These are phyloP conservation scores for Ascochyta fabae DNA, from an alignment of 2,329 filamentous ascomycete genomes.

Conservation along the genomic window DNA sequence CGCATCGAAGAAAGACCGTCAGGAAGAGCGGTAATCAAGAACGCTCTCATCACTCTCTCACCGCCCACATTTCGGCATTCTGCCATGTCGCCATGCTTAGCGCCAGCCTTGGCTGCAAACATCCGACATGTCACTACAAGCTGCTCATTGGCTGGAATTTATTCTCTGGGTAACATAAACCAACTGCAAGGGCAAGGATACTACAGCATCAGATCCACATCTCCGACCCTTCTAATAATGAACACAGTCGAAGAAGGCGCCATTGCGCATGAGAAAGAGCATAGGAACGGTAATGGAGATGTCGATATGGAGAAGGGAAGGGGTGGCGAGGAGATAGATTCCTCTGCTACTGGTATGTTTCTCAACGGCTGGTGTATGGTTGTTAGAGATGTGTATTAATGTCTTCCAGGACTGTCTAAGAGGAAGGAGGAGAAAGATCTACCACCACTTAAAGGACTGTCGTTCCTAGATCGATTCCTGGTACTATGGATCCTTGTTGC, in stretches of 20 bases:
- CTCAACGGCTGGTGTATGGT: not conserved
- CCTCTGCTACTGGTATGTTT: slow-evolving; percentile 2
- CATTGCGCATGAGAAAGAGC: slow-evolving; percentile 9
- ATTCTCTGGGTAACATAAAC: not conserved
- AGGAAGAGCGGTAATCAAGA: not conserved
- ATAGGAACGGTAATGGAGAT: not conserved
- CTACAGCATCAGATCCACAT: not conserved
- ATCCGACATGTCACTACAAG: slow-evolving; percentile 16
- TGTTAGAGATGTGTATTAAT: not conserved
- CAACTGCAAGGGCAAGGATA: not conserved
- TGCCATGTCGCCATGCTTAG: slow-evolving; percentile 5
- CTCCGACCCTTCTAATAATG: slow-evolving; percentile 15
- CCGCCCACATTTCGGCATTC: not conserved
- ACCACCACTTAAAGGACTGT: slow-evolving; percentile 49
- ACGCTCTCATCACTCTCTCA: not conserved
- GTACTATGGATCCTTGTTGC: slow-evolving; percentile 74
- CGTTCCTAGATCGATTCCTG: slow-evolving; percentile 54
- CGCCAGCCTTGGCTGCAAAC: not conserved
- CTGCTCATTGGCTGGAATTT: slow-evolving; percentile 13
- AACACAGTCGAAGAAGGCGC: slow-evolving; percentile 23
- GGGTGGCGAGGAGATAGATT: not conserved
- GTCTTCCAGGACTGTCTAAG: slow-evolving; percentile 3
- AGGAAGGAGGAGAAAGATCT: slow-evolving; percentile 10
- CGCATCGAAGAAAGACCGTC: not conserved
- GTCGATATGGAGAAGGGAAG: slow-evolving; percentile 22